Evolutionary conservation across 768 basidiomycete genomes (phyloP).

Genomic region (Lentinula guzmanii): DNA sequence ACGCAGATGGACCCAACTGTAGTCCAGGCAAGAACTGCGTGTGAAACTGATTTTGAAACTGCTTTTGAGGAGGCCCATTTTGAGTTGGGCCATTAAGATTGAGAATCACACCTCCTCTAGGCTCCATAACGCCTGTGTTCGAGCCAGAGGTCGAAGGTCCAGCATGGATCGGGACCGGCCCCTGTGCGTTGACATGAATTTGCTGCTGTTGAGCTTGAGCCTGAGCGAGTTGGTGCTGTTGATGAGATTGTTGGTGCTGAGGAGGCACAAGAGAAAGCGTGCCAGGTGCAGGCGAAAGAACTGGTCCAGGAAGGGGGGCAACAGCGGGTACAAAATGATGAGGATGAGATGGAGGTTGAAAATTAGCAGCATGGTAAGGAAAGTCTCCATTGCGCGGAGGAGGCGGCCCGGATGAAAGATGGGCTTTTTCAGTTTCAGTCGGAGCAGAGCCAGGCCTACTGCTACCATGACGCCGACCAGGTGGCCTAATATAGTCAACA

Average conservation of each 20-base stretch:
- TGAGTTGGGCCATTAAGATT: not conserved
- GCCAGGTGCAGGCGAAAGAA: not conserved
- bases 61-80: conserved; percentile 17
- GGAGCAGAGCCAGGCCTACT: conserved; percentile 2
- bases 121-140: not conserved
- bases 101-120: not conserved
- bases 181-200: conserved; percentile 5
- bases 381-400: not conserved
- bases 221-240: conserved; percentile 6
- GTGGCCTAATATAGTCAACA: not conserved
- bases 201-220: conserved; percentile 5
- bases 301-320: not conserved
- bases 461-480: not conserved
- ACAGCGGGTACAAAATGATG: not conserved
- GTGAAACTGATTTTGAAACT: conserved; percentile 26
- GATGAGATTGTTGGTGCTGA: conserved; percentile 6
- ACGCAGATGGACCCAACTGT: not conserved
- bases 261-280: conserved; percentile 6
- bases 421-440: not conserved
- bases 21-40: conserved; percentile 21
- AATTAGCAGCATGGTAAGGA: not conserved
- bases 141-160: not conserved
- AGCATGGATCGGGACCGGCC: not conserved
- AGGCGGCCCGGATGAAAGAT: not conserved
- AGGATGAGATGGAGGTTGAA: conserved; percentile 1